These are phyloP conservation scores for Platismatia glauca DNA, from an alignment of 495 filamentous ascomycete species.

Conservation along the genomic window DNA sequence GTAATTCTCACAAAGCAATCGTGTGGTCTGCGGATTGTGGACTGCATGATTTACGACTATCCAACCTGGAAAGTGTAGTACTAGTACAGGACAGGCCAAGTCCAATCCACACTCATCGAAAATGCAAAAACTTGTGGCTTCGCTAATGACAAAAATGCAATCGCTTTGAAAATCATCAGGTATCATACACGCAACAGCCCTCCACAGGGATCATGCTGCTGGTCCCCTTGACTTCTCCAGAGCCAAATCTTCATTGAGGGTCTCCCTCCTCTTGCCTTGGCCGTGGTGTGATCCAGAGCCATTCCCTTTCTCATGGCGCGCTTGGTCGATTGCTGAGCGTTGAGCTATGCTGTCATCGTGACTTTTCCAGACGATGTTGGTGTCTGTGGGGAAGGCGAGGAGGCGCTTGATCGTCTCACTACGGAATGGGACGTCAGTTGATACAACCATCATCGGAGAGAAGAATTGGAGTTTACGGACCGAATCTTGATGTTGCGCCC, in stretches of 20 bases:
- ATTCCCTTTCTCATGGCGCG: conserved; percentile 64
- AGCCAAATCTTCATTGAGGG: conserved; percentile 38
- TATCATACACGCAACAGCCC: conserved; percentile 20
- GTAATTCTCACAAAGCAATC: background rate
- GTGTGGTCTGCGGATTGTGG: background rate
- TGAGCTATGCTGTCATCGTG: conserved; percentile 79
- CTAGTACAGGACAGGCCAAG: conserved; percentile 5
- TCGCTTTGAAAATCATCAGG: conserved; percentile 20
- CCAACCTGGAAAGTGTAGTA: conserved; percentile 7
- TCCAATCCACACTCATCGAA: conserved; percentile 1
- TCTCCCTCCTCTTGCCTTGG: conserved; percentile 39
- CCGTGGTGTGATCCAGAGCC: conserved; percentile 39
- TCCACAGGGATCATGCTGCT: conserved; percentile 7
- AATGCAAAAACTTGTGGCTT: conserved; percentile 16
- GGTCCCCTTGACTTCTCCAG: conserved; percentile 38
- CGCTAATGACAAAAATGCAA: conserved; percentile 19
- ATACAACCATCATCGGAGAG: background rate
- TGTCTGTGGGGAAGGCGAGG: conserved; percentile 75
- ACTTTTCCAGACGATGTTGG: conserved; percentile 87
- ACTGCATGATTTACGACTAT: background rate
- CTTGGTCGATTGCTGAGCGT: conserved; percentile 70
- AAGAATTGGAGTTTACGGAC: conserved; percentile 40
- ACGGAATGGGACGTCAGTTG: conserved; percentile 13
- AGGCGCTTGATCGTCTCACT: conserved; percentile 91
- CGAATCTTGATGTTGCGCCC: conserved; percentile 93